phyloP scores from a whole-genome alignment of 306 rosid species.

The Cucumis cinereus region DNA sequence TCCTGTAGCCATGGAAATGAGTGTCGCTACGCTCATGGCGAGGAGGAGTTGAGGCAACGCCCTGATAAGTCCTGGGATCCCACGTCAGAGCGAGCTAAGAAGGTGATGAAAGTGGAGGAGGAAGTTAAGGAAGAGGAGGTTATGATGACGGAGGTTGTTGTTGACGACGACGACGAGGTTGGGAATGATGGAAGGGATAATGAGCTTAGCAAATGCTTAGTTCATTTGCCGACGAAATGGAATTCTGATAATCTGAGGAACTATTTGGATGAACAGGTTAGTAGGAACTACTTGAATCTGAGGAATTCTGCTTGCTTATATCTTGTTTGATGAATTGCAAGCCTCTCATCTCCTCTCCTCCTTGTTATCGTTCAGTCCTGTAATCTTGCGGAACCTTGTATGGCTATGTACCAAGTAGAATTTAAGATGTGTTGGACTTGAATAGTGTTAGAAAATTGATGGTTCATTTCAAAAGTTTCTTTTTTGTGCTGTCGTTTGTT shows the following conservation, averaged over 20 bases:
- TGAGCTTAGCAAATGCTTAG: constrained; percentile 56
- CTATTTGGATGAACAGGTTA: constrained; percentile 48
- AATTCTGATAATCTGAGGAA: constrained; percentile 39
- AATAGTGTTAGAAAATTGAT: background rate
- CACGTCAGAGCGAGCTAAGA: constrained; percentile 74
- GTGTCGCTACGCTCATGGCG: constrained; percentile 77
- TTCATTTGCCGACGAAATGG: constrained; percentile 81
- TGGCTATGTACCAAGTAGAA: background rate
- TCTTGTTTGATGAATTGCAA: background rate
- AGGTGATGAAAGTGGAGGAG: constrained; percentile 29
- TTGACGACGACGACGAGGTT: constrained; percentile 28
- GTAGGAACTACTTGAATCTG: background rate
- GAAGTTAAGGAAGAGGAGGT: constrained; percentile 22
- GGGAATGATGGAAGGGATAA: constrained; percentile 17
- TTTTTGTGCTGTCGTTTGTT: background rate
- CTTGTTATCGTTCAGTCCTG: background rate
- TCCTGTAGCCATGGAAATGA: constrained; percentile 62
- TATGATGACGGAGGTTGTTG: constrained; percentile 65
- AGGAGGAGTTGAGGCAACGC: constrained; percentile 74
- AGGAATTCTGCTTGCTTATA: too few species aligned
- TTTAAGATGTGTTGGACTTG: background rate
- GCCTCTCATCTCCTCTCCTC: too few species aligned
- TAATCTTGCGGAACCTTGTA: background rate
- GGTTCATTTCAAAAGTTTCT: background rate
- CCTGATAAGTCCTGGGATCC: constrained; percentile 94